These are phyloP conservation scores for Agapanthus africanus DNA, from an alignment of 106 monocot species.

Conservation along the genomic window DNA sequence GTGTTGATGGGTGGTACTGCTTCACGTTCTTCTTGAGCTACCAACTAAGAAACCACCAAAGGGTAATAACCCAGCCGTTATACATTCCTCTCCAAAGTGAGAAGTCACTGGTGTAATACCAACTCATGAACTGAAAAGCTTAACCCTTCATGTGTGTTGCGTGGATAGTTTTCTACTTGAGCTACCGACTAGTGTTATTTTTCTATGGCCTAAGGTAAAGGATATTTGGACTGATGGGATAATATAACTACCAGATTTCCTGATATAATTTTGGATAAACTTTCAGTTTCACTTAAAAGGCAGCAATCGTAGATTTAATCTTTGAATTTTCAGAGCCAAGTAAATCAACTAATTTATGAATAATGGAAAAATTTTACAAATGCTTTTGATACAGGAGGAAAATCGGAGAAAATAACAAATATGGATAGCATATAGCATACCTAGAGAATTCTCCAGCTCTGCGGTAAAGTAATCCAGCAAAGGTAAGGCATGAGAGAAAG, in stretches of 20 bases:
- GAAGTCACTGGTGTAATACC: too few relatives aligned
- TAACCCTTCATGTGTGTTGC: background rate
- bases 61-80: too few relatives aligned
- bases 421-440: constrained; percentile 29
- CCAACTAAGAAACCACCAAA: background rate
- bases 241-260: background rate
- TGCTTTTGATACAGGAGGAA: constrained; percentile 2
- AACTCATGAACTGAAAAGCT: too few relatives aligned
- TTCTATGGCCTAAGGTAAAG: background rate
- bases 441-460: constrained; percentile 91
- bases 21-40: background rate
- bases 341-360: background rate
- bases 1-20: background rate
- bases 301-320: background rate
- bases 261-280: background rate
- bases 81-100: too few relatives aligned
- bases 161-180: too few relatives aligned
- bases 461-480: constrained; percentile 13
- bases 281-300: background rate
- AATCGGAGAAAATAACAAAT: constrained; percentile 2
- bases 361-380: background rate
- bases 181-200: too few relatives aligned
- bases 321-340: background rate
- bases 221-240: background rate
- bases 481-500: constrained; percentile 6